Percentiles rank a stretch among this genome's conserved stretches.
These are phyloP conservation scores for Cornus suecica DNA, from an alignment of 148 eudicot species.

Conservation along the genomic window DNA sequence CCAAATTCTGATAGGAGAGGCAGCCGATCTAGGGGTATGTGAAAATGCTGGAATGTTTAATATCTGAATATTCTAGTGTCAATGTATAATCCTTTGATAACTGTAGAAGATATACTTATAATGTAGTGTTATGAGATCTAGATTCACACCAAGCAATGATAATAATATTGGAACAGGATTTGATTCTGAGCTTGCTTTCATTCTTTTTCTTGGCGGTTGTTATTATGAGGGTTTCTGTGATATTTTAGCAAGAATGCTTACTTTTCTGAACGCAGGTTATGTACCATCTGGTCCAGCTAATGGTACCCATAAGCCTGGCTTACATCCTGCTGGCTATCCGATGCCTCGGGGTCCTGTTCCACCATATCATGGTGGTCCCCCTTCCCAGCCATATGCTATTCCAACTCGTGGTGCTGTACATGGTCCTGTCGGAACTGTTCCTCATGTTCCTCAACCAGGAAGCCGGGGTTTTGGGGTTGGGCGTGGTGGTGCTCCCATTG, in stretches of 20 bases:
- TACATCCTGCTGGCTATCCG: slow-evolving; percentile 77
- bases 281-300: slow-evolving; percentile 79
- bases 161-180: background rate
- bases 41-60: slow-evolving; percentile 3
- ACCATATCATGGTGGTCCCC: slow-evolving; percentile 85
- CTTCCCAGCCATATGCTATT: slow-evolving; percentile 92
- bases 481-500: slow-evolving; percentile 86
- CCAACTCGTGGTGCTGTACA: slow-evolving; percentile 88
- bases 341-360: slow-evolving; percentile 80
- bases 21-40: slow-evolving; percentile 76
- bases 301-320: slow-evolving; percentile 83
- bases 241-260: background rate
- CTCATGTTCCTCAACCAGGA: slow-evolving; percentile 91
- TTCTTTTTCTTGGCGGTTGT: background rate
- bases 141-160: background rate
- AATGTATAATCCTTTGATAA: background rate
- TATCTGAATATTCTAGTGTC: background rate
- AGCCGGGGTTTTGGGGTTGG: slow-evolving; percentile 91
- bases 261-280: slow-evolving; percentile 40
- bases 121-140: background rate
- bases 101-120: background rate
- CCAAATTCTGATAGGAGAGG: slow-evolving; percentile 77
- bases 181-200: background rate
- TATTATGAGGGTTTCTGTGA: background rate
- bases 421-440: slow-evolving; percentile 96